Conservation (phyloP, 768 basidiomycete species). For the Termitomyces sp. region DNA sequence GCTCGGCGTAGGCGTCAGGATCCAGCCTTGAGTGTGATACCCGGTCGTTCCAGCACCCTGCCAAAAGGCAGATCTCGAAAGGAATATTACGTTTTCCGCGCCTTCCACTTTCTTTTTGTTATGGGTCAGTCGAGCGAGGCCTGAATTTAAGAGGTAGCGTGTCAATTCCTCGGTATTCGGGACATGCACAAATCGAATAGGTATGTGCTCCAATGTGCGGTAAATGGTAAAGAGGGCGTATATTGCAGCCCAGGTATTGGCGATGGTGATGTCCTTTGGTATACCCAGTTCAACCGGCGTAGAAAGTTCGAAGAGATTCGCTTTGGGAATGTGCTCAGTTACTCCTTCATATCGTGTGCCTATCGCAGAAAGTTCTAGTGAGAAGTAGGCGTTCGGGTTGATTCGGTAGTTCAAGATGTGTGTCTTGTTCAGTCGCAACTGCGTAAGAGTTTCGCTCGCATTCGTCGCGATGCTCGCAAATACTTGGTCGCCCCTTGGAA, state of each 20-base stretch:
- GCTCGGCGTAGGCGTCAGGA: constrained; percentile 16
- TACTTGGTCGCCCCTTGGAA: constrained; percentile 22
- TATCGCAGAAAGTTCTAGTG: constrained; percentile 21
- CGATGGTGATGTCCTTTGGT: constrained; percentile 15
- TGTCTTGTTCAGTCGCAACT: constrained; percentile 17
- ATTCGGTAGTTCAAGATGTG: constrained; percentile 15
- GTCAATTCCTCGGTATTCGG: constrained; percentile 25
- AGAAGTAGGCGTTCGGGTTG: constrained; percentile 6
- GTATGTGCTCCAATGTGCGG: constrained; percentile 34
- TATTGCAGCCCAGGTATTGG: constrained; percentile 34
- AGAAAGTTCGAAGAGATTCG: constrained; percentile 18
- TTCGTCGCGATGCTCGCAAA: constrained; percentile 7
- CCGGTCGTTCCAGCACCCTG: constrained; percentile 41
- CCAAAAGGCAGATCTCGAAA: constrained; percentile 41
- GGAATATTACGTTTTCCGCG: constrained; percentile 24
- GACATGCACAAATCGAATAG: constrained; percentile 26
- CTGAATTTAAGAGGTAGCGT: constrained; percentile 31
- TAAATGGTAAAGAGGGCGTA: constrained; percentile 35
- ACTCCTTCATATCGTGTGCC: constrained; percentile 23
- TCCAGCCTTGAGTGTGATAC: constrained; percentile 21
- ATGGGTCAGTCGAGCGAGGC: constrained; percentile 24
- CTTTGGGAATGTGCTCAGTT: constrained; percentile 23
- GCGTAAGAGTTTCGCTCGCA: constrained; percentile 10
- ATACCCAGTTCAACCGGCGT: constrained; percentile 14
- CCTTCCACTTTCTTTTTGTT: constrained; percentile 9